phyloP scores from a whole-genome alignment of 257 asterid species.

The Paulownia fortunei region DNA sequence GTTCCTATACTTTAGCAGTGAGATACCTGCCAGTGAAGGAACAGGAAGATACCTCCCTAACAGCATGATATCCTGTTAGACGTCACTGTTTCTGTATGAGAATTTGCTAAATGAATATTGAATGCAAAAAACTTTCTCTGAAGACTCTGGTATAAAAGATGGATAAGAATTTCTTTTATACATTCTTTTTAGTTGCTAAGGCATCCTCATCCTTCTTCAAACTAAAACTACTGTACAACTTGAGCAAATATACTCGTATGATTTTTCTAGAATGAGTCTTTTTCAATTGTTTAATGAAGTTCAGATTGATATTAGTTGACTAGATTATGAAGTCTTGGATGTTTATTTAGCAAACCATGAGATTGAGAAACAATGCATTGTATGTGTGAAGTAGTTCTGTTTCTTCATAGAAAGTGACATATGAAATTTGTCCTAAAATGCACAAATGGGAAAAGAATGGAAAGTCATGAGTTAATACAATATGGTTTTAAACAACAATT shows the following conservation, averaged over 20 bases:
- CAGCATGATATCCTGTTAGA: neutral
- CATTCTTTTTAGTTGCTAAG: neutral
- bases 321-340: neutral
- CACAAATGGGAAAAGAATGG: neutral
- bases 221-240: neutral
- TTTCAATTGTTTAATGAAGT: neutral
- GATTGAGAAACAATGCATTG: too few species aligned
- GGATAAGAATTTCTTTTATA: neutral
- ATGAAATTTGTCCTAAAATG: too few species aligned
- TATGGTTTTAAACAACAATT: neutral
- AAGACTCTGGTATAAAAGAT: neutral
- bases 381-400: too few species aligned
- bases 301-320: slow-evolving; percentile 1
- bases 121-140: neutral
- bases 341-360: neutral
- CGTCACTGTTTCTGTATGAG: slow-evolving; percentile 13
- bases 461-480: neutral
- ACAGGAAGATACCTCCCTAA: neutral
- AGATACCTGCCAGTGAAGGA: slow-evolving; percentile 22
- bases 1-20: neutral
- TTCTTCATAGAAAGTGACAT: too few species aligned
- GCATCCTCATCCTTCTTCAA: slow-evolving; percentile 5
- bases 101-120: neutral
- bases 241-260: neutral
- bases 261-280: neutral